Evolutionary conservation across 257 asterid species (phyloP), one percentile per base, ranked within the genome.

Genomic region (Schizonepeta tenuifolia): DNA sequence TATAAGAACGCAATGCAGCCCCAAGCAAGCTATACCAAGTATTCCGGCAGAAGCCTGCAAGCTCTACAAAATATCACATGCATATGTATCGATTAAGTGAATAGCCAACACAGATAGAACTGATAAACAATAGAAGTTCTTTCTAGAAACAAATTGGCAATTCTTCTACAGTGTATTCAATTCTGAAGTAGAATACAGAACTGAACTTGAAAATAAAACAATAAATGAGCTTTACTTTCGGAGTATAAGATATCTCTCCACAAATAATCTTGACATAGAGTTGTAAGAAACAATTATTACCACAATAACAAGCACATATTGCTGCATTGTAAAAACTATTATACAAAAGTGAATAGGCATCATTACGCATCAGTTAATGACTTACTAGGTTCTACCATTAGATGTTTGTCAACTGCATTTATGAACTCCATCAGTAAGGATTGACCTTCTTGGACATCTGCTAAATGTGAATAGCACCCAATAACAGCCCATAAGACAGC

Each of bases 401-500:
- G 75, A 84, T 84, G 91, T 83, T 80, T 82, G 70, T 91, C 99
- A 38, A 87, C 53, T 57, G 92, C 89, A 74, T 83, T 69, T 65
- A 91, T 82, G 80, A 92, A 82, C 80, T 84, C 88, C 90, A 90
- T 70, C 73, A 91, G 70, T 59, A 85, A 69, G 22, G 87, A 72
- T 28, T 74, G 81, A 70, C 78, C 83, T 54, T 68, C 86, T 76
- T 84, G 81, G 38, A 70, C 81, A 72, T 80, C 83, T 62, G 75
- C 68, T 43, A 87, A 31, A 71, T 82, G 82, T 68, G 96, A 80
- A 83, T 86, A 90, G 85, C 97, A 92, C 50, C 75, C 63, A 76
- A 87, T 64, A 75, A 88, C 86, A 67, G 93, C 99, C 98, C 98
- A 95, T 33, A 91, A 81, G 53, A 83, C 79, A 62, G 96, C 91